These are phyloP conservation scores for Linnemannia schmuckeri DNA, from an alignment of 192 early-diverging fungal genomes.

Conservation along the genomic window DNA sequence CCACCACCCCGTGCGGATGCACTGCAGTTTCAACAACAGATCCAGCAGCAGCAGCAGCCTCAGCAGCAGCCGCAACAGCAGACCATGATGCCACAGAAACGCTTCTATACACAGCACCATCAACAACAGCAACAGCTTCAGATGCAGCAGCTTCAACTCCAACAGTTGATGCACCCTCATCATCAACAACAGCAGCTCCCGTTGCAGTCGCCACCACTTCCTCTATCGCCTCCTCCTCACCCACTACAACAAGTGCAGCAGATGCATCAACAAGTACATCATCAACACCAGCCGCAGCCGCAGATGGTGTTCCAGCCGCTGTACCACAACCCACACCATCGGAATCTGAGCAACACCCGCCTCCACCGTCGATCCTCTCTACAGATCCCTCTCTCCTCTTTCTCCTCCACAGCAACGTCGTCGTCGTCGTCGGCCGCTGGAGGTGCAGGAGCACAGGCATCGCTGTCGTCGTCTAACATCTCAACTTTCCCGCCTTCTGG, in stretches of 20 bases:
- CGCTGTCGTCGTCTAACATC: conserved; percentile 1
- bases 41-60: background rate
- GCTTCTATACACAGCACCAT: background rate
- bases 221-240: background rate
- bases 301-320: conserved; percentile 7
- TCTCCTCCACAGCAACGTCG: background rate
- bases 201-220: background rate
- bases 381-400: conserved; percentile 1
- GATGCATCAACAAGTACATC: background rate
- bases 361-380: conserved; percentile 18
- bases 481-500: background rate
- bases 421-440: background rate
- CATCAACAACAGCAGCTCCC: conserved; percentile 9
- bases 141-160: conserved; percentile 22
- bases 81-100: conserved; percentile 8
- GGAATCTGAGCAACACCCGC: conserved; percentile 1
- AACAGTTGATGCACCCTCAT: conserved; percentile 7
- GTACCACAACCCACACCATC: background rate
- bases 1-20: too few relatives aligned
- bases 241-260: background rate
- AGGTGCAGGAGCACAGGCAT: background rate
- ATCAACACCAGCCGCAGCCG: conserved; percentile 2
- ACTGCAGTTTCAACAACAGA: conserved; percentile 9
- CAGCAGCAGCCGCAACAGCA: conserved; percentile 15
- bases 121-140: conserved; percentile 26